Evolutionary conservation across 2,329 filamentous ascomycete genomes (phyloP).

Genomic region (Nothophoma quercina): DNA sequence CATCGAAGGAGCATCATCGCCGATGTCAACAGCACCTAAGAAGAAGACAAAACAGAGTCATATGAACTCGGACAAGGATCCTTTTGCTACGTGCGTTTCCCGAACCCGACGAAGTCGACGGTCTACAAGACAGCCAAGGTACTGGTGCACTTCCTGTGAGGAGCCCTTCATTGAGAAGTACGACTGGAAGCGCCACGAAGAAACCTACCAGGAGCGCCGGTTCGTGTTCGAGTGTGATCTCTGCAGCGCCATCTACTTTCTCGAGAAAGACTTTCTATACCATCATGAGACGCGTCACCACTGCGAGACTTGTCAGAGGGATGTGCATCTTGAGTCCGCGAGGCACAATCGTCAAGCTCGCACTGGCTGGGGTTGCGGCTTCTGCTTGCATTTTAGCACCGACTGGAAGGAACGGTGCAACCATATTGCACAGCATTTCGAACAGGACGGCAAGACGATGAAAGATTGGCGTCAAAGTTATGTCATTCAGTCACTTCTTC

Average conservation of each 20-base stretch:
- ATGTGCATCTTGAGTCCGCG: slow-evolving; percentile 53
- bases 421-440: slow-evolving; percentile 71
- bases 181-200: slow-evolving; percentile 73
- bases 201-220: slow-evolving; percentile 71
- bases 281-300: slow-evolving; percentile 69
- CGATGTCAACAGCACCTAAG: neutral
- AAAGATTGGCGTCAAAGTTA: slow-evolving; percentile 71
- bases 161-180: slow-evolving; percentile 71
- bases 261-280: slow-evolving; percentile 70
- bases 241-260: slow-evolving; percentile 70
- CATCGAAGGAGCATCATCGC: slow-evolving; percentile 4
- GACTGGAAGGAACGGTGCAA: slow-evolving; percentile 70
- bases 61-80: slow-evolving; percentile 23
- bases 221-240: slow-evolving; percentile 70
- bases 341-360: slow-evolving; percentile 40
- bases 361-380: slow-evolving; percentile 72
- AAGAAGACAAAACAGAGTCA: slow-evolving; percentile 20
- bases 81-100: slow-evolving; percentile 41
- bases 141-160: slow-evolving; percentile 57
- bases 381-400: slow-evolving; percentile 68
- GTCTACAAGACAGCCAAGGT: slow-evolving; percentile 33
- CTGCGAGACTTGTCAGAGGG: slow-evolving; percentile 65
- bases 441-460: slow-evolving; percentile 59
- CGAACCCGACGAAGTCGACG: slow-evolving; percentile 30
- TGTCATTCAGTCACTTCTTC: slow-evolving; percentile 70